A percentile compares a stretch with the other conserved stretches of the same genome.
Evolutionary conservation across 345 rosid species (phyloP).

Genomic region (Noccaea bulbosa): DNA sequence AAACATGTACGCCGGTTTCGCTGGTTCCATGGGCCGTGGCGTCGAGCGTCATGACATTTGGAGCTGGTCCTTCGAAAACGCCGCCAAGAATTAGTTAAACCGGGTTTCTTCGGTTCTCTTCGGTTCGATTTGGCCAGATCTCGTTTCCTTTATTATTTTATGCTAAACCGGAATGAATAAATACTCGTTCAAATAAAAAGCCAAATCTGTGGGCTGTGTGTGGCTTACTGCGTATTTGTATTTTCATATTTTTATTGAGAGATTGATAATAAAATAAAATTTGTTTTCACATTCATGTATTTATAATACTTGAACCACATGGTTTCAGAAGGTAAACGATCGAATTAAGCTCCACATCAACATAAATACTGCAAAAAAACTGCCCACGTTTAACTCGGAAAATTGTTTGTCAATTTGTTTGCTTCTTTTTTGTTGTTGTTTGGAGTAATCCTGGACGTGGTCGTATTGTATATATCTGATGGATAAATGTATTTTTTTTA

Average conservation of each 20-base stretch:
- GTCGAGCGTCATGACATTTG: constrained; percentile 43
- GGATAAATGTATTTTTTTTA: not conserved
- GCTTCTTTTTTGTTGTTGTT: no score
- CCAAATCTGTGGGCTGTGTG: not conserved
- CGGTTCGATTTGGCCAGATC: not conserved
- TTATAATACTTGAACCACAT: not conserved
- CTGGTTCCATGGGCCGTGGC: constrained; percentile 44
- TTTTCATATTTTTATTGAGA: constrained; percentile 13
- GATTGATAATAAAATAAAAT: constrained; percentile 5
- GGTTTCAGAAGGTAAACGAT: no score
- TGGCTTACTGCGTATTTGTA: constrained; percentile 21
- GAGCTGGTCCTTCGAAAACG: constrained; percentile 44
- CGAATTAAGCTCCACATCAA: no score
- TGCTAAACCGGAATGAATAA: not conserved
- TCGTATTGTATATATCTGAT: no score
- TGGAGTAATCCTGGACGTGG: no score
- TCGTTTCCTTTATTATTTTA: not conserved
- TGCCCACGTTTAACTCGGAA: no score
- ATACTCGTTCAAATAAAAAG: constrained; percentile 12
- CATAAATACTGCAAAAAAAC: no score
- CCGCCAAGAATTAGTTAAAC: constrained; percentile 27
- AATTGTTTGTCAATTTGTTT: no score
- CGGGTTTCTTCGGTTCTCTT: not conserved
- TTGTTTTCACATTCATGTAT: not conserved
- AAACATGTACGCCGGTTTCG: constrained; percentile 41